Percentiles rank a stretch among this genome's conserved stretches.
phyloP scores from a whole-genome alignment of 169 alveolate genomes.

The Plasmodium relictum region DNA sequence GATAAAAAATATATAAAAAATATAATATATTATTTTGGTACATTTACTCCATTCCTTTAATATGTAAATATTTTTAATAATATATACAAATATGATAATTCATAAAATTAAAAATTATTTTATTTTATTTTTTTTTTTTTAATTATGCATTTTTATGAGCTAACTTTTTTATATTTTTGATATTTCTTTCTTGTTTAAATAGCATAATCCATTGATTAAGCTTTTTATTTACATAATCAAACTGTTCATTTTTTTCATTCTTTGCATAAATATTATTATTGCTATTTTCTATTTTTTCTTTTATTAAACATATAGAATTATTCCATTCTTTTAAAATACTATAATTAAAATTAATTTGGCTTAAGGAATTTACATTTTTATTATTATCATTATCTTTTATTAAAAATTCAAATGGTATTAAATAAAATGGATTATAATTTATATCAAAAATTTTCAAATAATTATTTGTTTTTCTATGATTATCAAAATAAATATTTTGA shows the following conservation, averaged over 20 bases:
- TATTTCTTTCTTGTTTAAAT: constrained; percentile 62
- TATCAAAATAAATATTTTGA: not conserved
- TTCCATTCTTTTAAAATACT: constrained; percentile 36
- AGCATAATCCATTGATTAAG: constrained; percentile 48
- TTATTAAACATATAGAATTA: constrained; percentile 13
- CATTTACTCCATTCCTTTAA: no score
- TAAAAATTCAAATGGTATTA: constrained; percentile 13
- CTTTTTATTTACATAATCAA: constrained; percentile 34
- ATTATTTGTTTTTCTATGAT: not conserved
- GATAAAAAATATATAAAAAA: no score
- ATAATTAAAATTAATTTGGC: constrained; percentile 2
- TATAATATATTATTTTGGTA: no score
- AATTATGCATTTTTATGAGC: not conserved
- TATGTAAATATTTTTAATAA: no score
- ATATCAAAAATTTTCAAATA: constrained; percentile 19
- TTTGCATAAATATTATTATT: not conserved
- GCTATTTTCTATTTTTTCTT: not conserved
- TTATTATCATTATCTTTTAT: not conserved
- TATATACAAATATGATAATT: no score
- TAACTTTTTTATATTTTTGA: not conserved
- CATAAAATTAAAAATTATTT: no score
- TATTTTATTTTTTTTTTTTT: no score
- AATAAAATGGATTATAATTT: constrained; percentile 5
- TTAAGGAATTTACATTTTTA: not conserved
- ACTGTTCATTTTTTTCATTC: not conserved